A percentile compares a stretch with the other conserved stretches of the same genome.
Conservation (phyloP, 495 filamentous ascomycete genomes). For the Schizothecium vesticola region DNA sequence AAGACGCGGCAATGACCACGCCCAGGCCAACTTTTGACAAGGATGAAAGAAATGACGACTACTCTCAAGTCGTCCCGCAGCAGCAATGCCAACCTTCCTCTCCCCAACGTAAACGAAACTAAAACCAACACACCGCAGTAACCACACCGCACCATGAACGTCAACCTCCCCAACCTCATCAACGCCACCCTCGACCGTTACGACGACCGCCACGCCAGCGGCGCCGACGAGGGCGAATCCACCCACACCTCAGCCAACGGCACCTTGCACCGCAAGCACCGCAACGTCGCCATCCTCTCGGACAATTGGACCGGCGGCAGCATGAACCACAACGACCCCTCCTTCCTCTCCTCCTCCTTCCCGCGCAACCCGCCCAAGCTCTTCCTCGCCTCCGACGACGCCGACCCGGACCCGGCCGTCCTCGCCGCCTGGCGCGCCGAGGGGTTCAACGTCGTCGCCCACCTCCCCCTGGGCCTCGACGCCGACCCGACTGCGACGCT, state of each 20-base stretch:
- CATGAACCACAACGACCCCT: constrained; percentile 30
- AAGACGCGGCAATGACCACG: background rate
- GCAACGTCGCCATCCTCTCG: constrained; percentile 31
- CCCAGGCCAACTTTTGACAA: too few relatives aligned
- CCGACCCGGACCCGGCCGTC: constrained; percentile 55
- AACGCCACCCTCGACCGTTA: constrained; percentile 23
- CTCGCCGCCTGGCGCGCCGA: constrained; percentile 59
- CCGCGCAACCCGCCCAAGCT: constrained; percentile 46
- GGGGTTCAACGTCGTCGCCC: constrained; percentile 56
- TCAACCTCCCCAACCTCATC: constrained; percentile 25
- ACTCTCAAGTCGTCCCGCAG: too few relatives aligned
- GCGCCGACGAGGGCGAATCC: background rate
- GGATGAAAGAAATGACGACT: background rate
- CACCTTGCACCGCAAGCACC: background rate
- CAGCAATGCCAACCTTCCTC: too few relatives aligned
- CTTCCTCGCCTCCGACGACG: constrained; percentile 58
- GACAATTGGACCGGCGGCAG: constrained; percentile 19
- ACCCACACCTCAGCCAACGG: background rate
- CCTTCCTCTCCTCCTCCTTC: constrained; percentile 34
- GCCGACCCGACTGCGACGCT: constrained; percentile 52
- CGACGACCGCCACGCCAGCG: background rate
- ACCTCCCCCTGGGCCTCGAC: constrained; percentile 50
- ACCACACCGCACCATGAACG: constrained; percentile 23
- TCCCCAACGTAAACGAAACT: background rate
- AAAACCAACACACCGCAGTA: background rate